phyloP scores from a whole-genome alignment of 2,329 filamentous ascomycete genomes.

The Coniochaeta sp. region DNA sequence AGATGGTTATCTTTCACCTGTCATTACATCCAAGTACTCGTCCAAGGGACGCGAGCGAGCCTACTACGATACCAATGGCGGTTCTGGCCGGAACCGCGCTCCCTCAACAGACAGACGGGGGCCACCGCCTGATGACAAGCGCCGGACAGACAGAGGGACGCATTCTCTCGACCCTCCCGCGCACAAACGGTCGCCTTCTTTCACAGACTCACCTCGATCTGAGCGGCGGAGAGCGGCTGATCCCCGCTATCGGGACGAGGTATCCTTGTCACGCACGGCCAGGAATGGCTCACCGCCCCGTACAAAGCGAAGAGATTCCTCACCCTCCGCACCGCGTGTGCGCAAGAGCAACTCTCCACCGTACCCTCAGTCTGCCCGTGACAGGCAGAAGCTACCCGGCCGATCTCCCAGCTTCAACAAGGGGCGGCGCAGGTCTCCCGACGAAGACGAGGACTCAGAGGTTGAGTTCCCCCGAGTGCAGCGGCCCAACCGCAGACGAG shows the following conservation, averaged over 20 bases:
- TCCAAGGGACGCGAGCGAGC: constrained; percentile 34
- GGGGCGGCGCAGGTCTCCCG: constrained; percentile 15
- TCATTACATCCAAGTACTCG: constrained; percentile 28
- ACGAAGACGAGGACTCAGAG: constrained; percentile 30
- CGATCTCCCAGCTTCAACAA: constrained; percentile 19
- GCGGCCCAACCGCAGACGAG: constrained; percentile 23
- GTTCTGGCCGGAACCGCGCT: constrained; percentile 10
- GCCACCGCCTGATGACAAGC: constrained; percentile 12
- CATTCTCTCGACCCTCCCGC: constrained; percentile 7
- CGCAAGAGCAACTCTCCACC: constrained; percentile 24
- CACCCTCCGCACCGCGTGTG: constrained; percentile 16
- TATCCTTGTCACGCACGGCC: constrained; percentile 15
- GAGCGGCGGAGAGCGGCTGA: constrained; percentile 22
- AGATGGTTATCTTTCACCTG: constrained; percentile 32
- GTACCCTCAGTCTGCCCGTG: constrained; percentile 12
- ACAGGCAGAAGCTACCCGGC: constrained; percentile 16
- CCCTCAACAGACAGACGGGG: constrained; percentile 8
- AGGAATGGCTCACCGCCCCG: constrained; percentile 10
- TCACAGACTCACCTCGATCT: constrained; percentile 12
- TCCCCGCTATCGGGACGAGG: constrained; percentile 14
- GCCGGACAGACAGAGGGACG: constrained; percentile 3
- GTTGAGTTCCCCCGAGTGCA: constrained; percentile 28
- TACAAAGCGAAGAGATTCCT: constrained; percentile 9
- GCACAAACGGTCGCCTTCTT: constrained; percentile 25
- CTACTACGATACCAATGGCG: constrained; percentile 26